Evolutionary conservation across 106 monocot genomes (phyloP), one percentile per base, ranked within the genome.

Genomic region (Xerophyta viscosa): DNA sequence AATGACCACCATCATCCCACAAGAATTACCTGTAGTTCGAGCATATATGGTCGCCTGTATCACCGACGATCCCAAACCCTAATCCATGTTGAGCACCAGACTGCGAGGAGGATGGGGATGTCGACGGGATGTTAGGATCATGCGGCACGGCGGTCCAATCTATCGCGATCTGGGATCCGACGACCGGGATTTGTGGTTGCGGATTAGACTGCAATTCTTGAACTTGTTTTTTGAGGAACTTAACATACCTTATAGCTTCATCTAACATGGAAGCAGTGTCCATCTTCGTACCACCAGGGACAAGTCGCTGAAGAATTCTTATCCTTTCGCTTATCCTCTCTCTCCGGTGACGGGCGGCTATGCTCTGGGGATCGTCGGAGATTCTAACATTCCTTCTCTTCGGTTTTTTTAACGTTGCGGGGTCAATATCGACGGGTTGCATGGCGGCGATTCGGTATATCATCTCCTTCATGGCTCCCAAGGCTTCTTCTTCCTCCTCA

Each of bases 381-480:
- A 87, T 87, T 2, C 81, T 70, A 4, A 87, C 86, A 60, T 87
- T 87, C 37, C 81, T 66, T 36, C 86, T 63, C 59, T 57, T 63
- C 0, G 86, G 86, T 58, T 74, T 87, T 63, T 71, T 77, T 42
- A 87, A 71, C 1, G 77, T 77, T 1, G 81, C 59, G 15, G 81
- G 86, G 64, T 87, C 86, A 60, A 87, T 87, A 52, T 87, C 81
- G 33, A 87, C 81, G 5, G 86, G 86, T 48, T 87, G 86, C 86
- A 87, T 87, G 44, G 81, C 73, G 0, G 86, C 86, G 11, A 87
- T 77, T 54, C 68, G 60, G 81, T 87, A 87, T 73, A 81, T 87
- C 86, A 87, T 81, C 60, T 87, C 86, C 74, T 87, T 87, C 81
- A 87, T 74, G 39, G 73, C 77, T 6, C 86, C 86, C 8, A 87